These are phyloP conservation scores for Aschersonia sp. DNA, from an alignment of 2,329 filamentous ascomycete species.

Conservation along the genomic window DNA sequence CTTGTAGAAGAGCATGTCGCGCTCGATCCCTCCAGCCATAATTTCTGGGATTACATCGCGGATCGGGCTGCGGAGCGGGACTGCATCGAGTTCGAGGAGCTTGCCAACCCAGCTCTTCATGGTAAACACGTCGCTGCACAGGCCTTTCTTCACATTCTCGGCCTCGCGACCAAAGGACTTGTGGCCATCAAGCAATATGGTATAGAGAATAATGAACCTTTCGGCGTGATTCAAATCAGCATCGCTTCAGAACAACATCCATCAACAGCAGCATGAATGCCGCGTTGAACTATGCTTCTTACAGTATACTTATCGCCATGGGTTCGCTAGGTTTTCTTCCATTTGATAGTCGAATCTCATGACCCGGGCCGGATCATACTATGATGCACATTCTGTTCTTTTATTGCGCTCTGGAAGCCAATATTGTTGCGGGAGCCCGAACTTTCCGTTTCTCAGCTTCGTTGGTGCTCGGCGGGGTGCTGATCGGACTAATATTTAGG, in stretches of 20 bases:
- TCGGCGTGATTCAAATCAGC: constrained; percentile 24
- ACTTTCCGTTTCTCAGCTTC: too few species aligned
- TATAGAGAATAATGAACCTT: constrained; percentile 19
- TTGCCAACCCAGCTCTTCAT: constrained; percentile 44
- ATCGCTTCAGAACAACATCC: background rate
- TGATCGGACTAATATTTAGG: too few species aligned
- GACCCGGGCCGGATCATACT: too few species aligned
- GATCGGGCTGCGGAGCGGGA: constrained; percentile 19
- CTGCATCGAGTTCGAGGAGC: constrained; percentile 51
- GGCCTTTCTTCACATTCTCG: constrained; percentile 61
- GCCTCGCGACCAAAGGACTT: constrained; percentile 51
- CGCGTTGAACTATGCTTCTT: too few species aligned
- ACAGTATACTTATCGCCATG: too few species aligned
- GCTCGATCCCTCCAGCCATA: constrained; percentile 29
- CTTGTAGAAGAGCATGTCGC: constrained; percentile 13
- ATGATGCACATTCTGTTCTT: too few species aligned
- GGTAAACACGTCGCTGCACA: constrained; percentile 55
- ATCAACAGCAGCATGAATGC: background rate
- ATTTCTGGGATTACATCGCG: constrained; percentile 31
- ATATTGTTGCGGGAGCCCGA: too few species aligned
- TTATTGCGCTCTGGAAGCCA: too few species aligned
- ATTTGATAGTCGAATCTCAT: too few species aligned
- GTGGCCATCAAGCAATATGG: constrained; percentile 48
- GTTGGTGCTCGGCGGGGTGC: too few species aligned
- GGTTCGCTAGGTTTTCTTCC: too few species aligned